Evolutionary conservation across 306 rosid species (phyloP), one percentile per base, ranked within the genome.

Genomic region (Trichosanthes cucumerina): DNA sequence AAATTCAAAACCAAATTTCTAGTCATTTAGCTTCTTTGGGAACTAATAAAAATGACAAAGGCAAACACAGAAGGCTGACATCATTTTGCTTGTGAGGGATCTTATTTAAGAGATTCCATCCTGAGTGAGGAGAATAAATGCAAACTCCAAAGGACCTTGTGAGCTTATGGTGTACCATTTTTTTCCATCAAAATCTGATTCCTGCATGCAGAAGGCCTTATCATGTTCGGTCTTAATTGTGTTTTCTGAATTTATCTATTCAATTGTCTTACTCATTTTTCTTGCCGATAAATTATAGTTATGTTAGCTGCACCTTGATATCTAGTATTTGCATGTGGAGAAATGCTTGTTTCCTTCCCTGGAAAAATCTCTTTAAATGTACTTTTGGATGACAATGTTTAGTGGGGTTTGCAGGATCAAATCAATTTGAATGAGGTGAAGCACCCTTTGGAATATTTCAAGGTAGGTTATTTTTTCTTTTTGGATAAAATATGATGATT

Each of bases 371-470:
- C 53, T 68, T 26, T 23, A 60, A 47, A 66, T 39, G 50, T 76
- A 65, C 70, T 63, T 36, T 82, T 39, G 72, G 71, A 79, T 72
- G 60, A 79, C 64, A 74, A 77, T 56, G 2, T 83, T 38, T 70
- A 68, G 78, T 82, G 81, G 81, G 65, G 79, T 49, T 73, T 90
- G 90, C 76, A 94, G 97, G 98, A 86, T 88, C 97, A 95, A 91
- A 86, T 95, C 75, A 91, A 87, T 87, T 81, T 89, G 91, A 91
- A 90, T 81, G 97, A 95, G 57, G 87, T 87, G 85, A 92, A 91
- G 86, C 60, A 89, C 81, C 93, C 97, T 28, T 43, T 92, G 88
- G 92, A 85, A 56, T 91, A 91, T 84, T 95, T 88, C 79, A 92
- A 92, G 96, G 98, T 91, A 84, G 74, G 85, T 39, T 64, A 3